phyloP scores from a whole-genome alignment of 352 stramenopile genomes.

The Pythium monospermum region DNA sequence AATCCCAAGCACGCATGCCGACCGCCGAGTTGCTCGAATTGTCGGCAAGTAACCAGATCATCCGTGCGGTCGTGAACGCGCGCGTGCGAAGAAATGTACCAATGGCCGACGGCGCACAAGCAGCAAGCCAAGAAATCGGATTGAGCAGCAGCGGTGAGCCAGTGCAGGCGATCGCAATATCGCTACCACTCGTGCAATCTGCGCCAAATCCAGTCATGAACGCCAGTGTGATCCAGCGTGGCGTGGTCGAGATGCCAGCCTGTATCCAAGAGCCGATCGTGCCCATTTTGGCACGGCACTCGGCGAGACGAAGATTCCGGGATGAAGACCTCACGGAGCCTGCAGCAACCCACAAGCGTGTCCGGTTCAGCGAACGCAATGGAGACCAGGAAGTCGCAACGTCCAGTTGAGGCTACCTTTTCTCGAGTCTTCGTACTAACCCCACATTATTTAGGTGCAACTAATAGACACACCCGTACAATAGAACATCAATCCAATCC shows the following conservation, averaged over 20 bases:
- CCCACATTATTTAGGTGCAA: constrained; percentile 20
- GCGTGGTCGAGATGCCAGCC: constrained; percentile 30
- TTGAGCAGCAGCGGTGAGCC: constrained; percentile 7
- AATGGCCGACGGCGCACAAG: not conserved
- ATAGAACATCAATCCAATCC: no score
- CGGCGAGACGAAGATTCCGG: constrained; percentile 51
- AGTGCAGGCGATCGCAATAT: constrained; percentile 28
- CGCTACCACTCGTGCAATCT: constrained; percentile 46
- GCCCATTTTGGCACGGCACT: constrained; percentile 63
- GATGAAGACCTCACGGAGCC: constrained; percentile 28
- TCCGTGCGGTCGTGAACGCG: constrained; percentile 81
- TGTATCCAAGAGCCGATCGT: constrained; percentile 68
- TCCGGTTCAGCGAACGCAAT: constrained; percentile 38
- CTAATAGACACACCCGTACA: constrained; percentile 8
- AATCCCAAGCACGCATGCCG: constrained; percentile 75
- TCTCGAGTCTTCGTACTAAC: no score
- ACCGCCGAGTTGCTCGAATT: constrained; percentile 72
- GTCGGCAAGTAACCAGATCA: constrained; percentile 81
- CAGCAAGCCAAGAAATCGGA: not conserved
- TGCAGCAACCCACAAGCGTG: constrained; percentile 46
- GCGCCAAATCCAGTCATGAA: constrained; percentile 69
- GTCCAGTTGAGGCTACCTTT: constrained; percentile 27
- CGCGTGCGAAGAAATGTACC: constrained; percentile 61
- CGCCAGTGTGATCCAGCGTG: constrained; percentile 66
- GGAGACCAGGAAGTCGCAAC: constrained; percentile 59